Conservation (phyloP, 805 yeast species). For the Cyberlindnera mrakii region DNA sequence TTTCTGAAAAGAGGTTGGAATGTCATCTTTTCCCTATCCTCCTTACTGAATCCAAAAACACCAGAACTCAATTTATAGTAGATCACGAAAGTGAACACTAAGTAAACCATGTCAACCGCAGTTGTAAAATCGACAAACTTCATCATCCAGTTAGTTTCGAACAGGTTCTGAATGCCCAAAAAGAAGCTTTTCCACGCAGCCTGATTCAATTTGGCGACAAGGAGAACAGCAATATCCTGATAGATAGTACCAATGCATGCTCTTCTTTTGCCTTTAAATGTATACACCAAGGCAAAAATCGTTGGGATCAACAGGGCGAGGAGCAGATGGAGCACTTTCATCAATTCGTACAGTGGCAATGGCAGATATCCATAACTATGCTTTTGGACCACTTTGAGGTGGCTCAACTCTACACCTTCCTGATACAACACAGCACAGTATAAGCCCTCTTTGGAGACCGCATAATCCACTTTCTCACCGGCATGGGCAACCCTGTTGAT, state of each 20-base stretch:
- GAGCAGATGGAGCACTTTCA: slow-evolving; percentile 1
- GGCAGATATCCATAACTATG: slow-evolving; percentile 10
- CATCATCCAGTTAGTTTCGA: not conserved
- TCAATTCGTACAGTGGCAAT: slow-evolving; percentile 1
- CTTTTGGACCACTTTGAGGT: slow-evolving; percentile 1
- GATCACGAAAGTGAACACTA: not conserved
- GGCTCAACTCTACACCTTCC: slow-evolving; percentile 6
- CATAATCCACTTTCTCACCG: not conserved
- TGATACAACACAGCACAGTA: slow-evolving; percentile 11
- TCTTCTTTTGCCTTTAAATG: slow-evolving; percentile 3
- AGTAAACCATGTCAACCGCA: slow-evolving; percentile 1
- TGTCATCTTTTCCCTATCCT: slow-evolving; percentile 2
- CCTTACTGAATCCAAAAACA: slow-evolving; percentile 9
- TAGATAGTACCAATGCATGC: slow-evolving; percentile 9
- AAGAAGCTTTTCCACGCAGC: not conserved
- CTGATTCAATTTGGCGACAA: not conserved
- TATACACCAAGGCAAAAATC: not conserved
- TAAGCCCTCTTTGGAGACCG: slow-evolving; percentile 3
- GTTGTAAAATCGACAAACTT: not conserved
- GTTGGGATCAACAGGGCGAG: not conserved
- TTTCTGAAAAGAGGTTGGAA: slow-evolving; percentile 3
- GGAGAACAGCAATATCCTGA: slow-evolving; percentile 4
- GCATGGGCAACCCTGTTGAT: not conserved
- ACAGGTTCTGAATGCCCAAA: not conserved
- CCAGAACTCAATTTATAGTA: slow-evolving; percentile 13